Evolutionary conservation across 2,329 filamentous ascomycete genomes (phyloP), one percentile per base, ranked within the genome.

Genomic region (Erysiphe pulchra): DNA sequence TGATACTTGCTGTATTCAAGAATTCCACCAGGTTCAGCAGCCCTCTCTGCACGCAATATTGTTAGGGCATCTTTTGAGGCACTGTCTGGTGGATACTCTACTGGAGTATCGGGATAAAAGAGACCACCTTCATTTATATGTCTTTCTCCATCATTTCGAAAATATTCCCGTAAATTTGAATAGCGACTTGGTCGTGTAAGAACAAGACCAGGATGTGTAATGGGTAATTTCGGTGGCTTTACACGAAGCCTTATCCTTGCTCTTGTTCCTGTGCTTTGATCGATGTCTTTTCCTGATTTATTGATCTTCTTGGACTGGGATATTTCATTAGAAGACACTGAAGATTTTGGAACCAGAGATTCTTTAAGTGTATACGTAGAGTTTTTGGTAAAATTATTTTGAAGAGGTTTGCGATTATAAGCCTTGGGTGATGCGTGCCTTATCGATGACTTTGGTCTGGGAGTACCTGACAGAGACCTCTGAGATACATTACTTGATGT

Each of bases 1-100:
- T 76, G 77, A 57, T 81, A 87, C 48, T 70, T 68, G 48, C 75
- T 73, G 46, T 69, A 64, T 44, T 79, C 84, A 28, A 94, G 66
- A 4, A 85, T 59, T 2, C 84, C 83, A 14, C 85, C 86, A 5
- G 76, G 72, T 54, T 81, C 68, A 3, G 75, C 74, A 50, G 84
- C 86, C 42, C 75, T 64, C 51, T 85, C 73, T 28, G 93, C 74
- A 31, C 73, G 72, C 47, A 74, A 52, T 16, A 90, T 71, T n/a
- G 75, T 62, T 14, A 63, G 62, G 1, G 83, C 85, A 60, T 94
- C 85, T 45, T 70, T 68, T 40, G 63, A 58, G 1, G 77, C 76
- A 55, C 72, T 67, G 45, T 78, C 73, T 11, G 74, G 65, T 1
- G 75, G 77, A 51, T 71, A 71, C 14, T 60, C 58, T 1, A 66